Evolutionary conservation across 225 moss, liverwort and hornwort species (phyloP).

Genomic region (Pleurozium schreberi): DNA sequence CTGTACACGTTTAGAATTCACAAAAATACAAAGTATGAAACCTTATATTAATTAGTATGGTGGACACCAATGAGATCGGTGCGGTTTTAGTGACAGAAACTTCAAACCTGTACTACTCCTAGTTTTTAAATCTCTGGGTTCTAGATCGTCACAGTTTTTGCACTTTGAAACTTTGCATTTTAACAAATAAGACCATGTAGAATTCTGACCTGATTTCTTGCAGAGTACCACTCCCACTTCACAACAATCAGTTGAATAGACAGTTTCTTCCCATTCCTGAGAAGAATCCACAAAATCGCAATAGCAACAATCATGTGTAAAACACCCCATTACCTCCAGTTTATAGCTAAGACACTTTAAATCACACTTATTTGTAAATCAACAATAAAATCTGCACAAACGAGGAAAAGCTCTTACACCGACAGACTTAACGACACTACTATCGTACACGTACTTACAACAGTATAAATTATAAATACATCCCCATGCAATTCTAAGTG

Average conservation of each 20-base stretch:
- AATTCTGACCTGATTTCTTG: constrained; percentile 33
- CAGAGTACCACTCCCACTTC: constrained; percentile 48
- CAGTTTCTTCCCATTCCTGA: constrained; percentile 58
- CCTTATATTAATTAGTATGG: background rate
- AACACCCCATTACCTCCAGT: background rate
- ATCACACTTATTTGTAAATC: no score
- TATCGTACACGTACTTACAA: background rate
- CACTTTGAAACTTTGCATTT: background rate
- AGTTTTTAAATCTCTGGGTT: background rate
- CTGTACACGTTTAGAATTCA: background rate
- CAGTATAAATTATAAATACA: background rate
- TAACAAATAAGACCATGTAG: background rate
- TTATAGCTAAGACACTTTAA: background rate
- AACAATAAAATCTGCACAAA: background rate
- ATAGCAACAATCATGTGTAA: background rate
- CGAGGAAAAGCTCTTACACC: background rate
- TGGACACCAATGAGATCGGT: background rate
- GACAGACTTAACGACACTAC: background rate
- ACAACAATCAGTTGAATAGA: constrained; percentile 46
- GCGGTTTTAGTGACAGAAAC: background rate
- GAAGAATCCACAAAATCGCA: background rate
- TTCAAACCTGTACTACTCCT: background rate
- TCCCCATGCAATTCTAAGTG: background rate
- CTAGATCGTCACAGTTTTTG: background rate
- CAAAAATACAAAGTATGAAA: background rate